phyloP scores from a whole-genome alignment of 169 alveolate genomes.

The Prorocentrum cordatum region DNA sequence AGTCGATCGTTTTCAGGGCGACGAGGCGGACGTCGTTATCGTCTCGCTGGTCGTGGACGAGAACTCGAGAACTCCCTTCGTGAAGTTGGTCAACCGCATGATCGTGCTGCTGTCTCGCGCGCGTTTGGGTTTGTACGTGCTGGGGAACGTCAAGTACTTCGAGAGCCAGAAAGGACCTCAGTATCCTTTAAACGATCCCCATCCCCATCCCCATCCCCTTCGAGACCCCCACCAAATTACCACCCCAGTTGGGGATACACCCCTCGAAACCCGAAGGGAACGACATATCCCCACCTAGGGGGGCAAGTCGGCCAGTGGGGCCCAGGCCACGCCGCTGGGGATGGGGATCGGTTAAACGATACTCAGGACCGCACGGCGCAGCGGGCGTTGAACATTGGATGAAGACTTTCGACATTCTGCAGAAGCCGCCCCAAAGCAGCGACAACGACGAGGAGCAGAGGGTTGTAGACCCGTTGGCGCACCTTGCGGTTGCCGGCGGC shows the following conservation, averaged over 20 bases:
- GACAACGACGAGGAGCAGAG: background rate
- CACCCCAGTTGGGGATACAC: too few species aligned
- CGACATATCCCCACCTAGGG: too few species aligned
- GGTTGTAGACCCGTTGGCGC: background rate
- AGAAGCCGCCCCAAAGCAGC: background rate
- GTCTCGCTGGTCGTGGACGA: conserved; percentile 40
- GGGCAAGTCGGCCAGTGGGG: too few species aligned
- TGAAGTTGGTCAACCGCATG: conserved; percentile 30
- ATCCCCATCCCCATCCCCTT: too few species aligned
- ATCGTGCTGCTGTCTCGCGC: conserved; percentile 64
- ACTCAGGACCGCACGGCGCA: too few species aligned
- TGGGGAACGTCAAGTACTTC: conserved; percentile 51
- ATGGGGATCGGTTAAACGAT: too few species aligned
- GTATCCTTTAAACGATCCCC: too few species aligned
- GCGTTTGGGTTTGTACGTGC: conserved; percentile 26
- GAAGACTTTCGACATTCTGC: conserved; percentile 20
- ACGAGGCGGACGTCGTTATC: conserved; percentile 50
- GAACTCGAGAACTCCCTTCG: conserved; percentile 1
- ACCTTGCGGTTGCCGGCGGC: background rate
- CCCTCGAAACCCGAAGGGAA: too few species aligned
- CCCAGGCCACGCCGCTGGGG: too few species aligned
- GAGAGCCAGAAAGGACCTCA: background rate
- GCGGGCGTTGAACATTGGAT: conserved; percentile 22
- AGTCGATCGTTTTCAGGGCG: conserved; percentile 64
- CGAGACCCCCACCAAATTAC: too few species aligned